phyloP scores from a whole-genome alignment of 257 asterid genomes.

The Perilla frutescens region DNA sequence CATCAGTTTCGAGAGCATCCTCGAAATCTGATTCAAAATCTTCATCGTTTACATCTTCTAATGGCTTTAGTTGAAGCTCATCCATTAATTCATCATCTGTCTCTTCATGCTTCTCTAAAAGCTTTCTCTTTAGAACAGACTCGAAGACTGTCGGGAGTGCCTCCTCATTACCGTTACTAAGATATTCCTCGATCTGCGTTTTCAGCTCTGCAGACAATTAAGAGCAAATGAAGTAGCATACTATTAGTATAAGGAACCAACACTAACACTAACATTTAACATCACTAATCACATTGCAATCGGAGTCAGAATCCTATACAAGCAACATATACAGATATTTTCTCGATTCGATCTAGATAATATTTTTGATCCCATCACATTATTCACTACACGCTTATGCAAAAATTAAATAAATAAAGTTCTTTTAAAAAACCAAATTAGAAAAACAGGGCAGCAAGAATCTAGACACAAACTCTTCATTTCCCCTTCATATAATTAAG shows the following conservation, averaged over 20 bases:
- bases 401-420: neutral
- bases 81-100: constrained; percentile 71
- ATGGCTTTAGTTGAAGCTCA: constrained; percentile 57
- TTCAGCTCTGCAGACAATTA: constrained; percentile 61
- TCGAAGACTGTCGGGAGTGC: constrained; percentile 62
- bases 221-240: constrained; percentile 15
- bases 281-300: neutral
- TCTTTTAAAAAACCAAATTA: neutral
- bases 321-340: constrained; percentile 9
- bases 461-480: neutral
- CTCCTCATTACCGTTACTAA: constrained; percentile 59
- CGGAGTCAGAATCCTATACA: neutral
- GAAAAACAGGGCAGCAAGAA: neutral
- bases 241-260: neutral
- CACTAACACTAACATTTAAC: constrained; percentile 3
- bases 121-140: constrained; percentile 59
- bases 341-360: constrained; percentile 2
- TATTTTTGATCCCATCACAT: neutral
- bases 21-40: constrained; percentile 78
- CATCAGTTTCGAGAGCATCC: constrained; percentile 61
- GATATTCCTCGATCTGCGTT: constrained; percentile 61
- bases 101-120: constrained; percentile 63
- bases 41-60: constrained; percentile 57
- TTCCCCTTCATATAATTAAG: neutral
- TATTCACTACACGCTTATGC: constrained; percentile 15